These are phyloP conservation scores for Russula sp. DNA, from an alignment of 768 basidiomycete species.

Conservation along the genomic window DNA sequence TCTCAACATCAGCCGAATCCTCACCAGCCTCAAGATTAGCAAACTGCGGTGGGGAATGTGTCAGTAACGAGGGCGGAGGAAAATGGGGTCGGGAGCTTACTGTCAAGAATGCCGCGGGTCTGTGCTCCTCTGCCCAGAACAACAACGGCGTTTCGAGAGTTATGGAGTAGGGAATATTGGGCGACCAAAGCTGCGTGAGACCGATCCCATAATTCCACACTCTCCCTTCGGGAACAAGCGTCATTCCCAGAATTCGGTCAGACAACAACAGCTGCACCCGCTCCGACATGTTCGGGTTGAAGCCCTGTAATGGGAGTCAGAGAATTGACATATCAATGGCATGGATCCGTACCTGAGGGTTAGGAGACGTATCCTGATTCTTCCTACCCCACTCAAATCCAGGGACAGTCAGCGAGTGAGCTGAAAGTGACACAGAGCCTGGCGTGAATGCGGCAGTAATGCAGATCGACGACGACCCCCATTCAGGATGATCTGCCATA, in stretches of 20 bases:
- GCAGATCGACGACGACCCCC: conserved; percentile 91
- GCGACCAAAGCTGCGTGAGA: conserved; percentile 85
- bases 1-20: conserved; percentile 93
- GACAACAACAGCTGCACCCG: conserved; percentile 89
- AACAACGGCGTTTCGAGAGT: conserved; percentile 86
- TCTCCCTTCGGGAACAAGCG: conserved; percentile 86
- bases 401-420: conserved; percentile 82
- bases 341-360: conserved; percentile 51
- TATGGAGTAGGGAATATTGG: conserved; percentile 75
- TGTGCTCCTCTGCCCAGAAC: conserved; percentile 96
- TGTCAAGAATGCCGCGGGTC: conserved; percentile 89
- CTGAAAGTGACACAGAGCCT: conserved; percentile 91
- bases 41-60: conserved; percentile 46
- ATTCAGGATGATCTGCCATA: conserved; percentile 95
- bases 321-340: neutral
- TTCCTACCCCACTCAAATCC: conserved; percentile 99
- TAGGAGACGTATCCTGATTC: conserved; percentile 78
- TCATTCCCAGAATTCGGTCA: conserved; percentile 94
- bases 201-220: conserved; percentile 98
- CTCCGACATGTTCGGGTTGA: conserved; percentile 99
- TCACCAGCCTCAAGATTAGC: conserved; percentile 86
- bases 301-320: conserved; percentile 47
- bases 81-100: conserved; percentile 40
- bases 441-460: conserved; percentile 95
- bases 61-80: conserved; percentile 11